Base-by-base conservation (phyloP, 2,329 filamentous ascomycete species). In the Rhynchosporium agropyri region DNA sequence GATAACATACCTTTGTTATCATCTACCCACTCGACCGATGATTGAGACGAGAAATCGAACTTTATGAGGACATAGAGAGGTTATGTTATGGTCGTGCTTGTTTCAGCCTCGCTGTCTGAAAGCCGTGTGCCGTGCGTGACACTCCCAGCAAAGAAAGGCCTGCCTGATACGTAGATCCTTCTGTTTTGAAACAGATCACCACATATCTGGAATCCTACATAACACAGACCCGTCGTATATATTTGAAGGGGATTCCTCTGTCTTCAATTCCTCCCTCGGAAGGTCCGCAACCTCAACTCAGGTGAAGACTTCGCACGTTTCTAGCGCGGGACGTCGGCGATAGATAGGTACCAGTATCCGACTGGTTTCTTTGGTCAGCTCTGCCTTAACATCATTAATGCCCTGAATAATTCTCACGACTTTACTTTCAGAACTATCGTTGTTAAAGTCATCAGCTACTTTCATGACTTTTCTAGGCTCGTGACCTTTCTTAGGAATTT, bases 31-130 rank as follows among this genome's bases (percentile, higher is more conserved):
- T 29, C 15, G 40, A 40, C 20, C n/a, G 36, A 28, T 31, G 13
- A 28, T 31, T 51, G 26, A 10, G 20, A 28, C 48, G 13, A 36
- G 9, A 36, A 36, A 6, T 5, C 9, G 33, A 36, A 9, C 5
- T 33, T 3, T 1, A 33, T 13, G 31, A 31, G 3, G 28, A 33
- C 12, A 31, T 4, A 6, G 3, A 15, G 48, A 28, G 10, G 26
- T 53, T 31, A 15, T n/a, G 36, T 31, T 42, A 9, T 40, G 20
- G 40, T 54, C 33, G 51, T 54, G 51, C 51, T 26, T 46, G 54
- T 57, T 57, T 57, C 54, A 57, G 54, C 54, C 54, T 57, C 54
- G 51, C 54, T 29, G 26, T 57, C 15, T 45, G 13, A 28, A 20
- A 26, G 26, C 54, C 13, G 40, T 45, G n/a, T 15, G 9, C 6